Evolutionary conservation across 305 asterid genomes (phyloP), one percentile per base, ranked within the genome.

Genomic region (Fraxinus xanthoxyloides): DNA sequence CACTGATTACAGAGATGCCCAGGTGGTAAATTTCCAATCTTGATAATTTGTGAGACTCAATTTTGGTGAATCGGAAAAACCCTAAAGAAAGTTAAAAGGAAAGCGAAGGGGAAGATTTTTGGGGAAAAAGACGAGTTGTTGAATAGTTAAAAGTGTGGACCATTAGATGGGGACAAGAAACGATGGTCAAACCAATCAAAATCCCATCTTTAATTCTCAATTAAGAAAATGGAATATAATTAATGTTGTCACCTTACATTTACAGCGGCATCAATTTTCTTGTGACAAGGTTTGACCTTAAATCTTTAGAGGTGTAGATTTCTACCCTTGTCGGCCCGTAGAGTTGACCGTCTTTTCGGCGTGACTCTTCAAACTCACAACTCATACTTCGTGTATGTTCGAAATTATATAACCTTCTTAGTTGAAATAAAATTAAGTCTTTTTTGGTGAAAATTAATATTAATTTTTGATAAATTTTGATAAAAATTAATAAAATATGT

Each of bases 11-110:
- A 80, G 30, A 73, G 72, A 76, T 83, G 35, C 12, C 65, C 32
- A 65, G 75, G 51, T 32, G 84, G 48, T 54, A 74, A 80, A 84
- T 65, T 63, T 23, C 3, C 80, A 77, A 86, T 77, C 74, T 38
- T 13, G 76, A 51, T 59, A 85, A 65, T 19, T 30, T 38, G 12
- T 61, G 61, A 21, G 69, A 73, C 43, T 51, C 24, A 61, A 83
- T 34, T 80, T 36, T 6, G 83, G 85, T 13, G 77, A 56, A 82
- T 54, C 46, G 23, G 46, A 70, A 19, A 59, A 21, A 59, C 69
- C 69, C 69, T 59, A 59, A 59, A 59, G 69, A 21, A 21, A 59
- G 13, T 59, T 21, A 59, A 59, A 59, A 59, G 61, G 65, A n/a
- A n/a, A 1, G 26, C 15, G 12, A 7, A 3, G 12, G 2, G 69